These are phyloP conservation scores for Polychaeton citri DNA, from an alignment of 2,329 filamentous ascomycete genomes.

Conservation along the genomic window DNA sequence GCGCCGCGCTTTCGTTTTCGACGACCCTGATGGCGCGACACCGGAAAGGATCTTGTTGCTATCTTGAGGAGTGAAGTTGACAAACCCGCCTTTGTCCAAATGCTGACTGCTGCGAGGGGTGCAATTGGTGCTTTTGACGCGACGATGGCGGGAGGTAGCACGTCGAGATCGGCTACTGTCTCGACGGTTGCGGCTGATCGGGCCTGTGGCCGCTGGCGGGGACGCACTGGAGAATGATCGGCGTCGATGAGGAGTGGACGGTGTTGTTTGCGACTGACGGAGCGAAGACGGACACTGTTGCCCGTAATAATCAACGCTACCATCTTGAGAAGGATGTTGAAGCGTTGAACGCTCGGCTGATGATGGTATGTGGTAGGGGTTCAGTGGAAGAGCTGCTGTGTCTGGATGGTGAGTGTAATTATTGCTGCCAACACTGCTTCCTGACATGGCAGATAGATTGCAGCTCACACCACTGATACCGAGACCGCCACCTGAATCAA, in stretches of 20 bases:
- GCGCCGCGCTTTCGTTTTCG: conserved; percentile 85
- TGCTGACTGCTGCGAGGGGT: conserved; percentile 16
- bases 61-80: conserved; percentile 81
- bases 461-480: conserved; percentile 22
- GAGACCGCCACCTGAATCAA: conserved; percentile 10
- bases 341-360: conserved; percentile 5
- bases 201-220: background rate
- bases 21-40: conserved; percentile 80
- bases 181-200: background rate
- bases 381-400: background rate
- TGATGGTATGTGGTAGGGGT: background rate
- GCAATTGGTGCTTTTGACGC: conserved; percentile 15
- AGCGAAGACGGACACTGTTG: background rate
- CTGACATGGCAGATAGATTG: conserved; percentile 15
- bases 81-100: conserved; percentile 51
- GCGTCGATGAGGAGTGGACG: background rate
- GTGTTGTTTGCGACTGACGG: background rate
- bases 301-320: background rate
- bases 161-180: conserved; percentile 6
- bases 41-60: conserved; percentile 68
- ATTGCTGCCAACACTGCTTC: conserved; percentile 1
- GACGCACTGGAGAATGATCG: background rate
- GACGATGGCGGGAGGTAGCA: conserved; percentile 12
- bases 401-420: conserved; percentile 1
- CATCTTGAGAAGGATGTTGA: conserved; percentile 1